phyloP scores from a whole-genome alignment of 371 early-diverging fungal genomes.

The Basidiobolus meristosporus region DNA sequence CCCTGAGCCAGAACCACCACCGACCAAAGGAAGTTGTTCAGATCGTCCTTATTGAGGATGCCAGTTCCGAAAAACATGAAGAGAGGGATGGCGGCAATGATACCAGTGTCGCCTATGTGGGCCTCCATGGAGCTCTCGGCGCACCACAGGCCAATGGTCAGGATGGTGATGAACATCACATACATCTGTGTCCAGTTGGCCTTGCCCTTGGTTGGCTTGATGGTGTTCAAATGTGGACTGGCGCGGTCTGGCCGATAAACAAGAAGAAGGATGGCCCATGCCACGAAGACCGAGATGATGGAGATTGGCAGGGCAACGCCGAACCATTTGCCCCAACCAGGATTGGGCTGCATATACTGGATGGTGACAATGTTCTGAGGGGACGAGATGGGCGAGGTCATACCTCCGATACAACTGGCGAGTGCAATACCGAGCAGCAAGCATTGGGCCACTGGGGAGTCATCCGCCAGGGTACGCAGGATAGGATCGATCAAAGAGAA shows the following conservation, averaged over 20 bases:
- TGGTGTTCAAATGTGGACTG: neutral
- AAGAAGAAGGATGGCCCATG: constrained; percentile 64
- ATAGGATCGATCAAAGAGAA: constrained; percentile 82
- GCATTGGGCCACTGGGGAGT: constrained; percentile 56
- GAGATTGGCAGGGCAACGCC: constrained; percentile 56
- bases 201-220: constrained; percentile 8
- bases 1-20: constrained; percentile 93
- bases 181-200: too few species aligned
- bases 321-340: constrained; percentile 79
- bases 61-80: constrained; percentile 79
- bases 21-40: constrained; percentile 80
- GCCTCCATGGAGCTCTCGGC: constrained; percentile 43
- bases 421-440: constrained; percentile 87
- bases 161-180: constrained; percentile 34
- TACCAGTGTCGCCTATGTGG: constrained; percentile 77
- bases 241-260: constrained; percentile 31
- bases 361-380: constrained; percentile 91
- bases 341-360: constrained; percentile 62
- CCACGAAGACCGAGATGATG: constrained; percentile 39
- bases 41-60: constrained; percentile 83
- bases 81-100: constrained; percentile 82
- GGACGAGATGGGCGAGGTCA: constrained; percentile 92
- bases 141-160: constrained; percentile 81
- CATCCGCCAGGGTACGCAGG: constrained; percentile 49
- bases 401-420: constrained; percentile 88